Base-by-base conservation (phyloP, 2,329 filamentous ascomycete genomes). In the Ramularia endophylla region DNA sequence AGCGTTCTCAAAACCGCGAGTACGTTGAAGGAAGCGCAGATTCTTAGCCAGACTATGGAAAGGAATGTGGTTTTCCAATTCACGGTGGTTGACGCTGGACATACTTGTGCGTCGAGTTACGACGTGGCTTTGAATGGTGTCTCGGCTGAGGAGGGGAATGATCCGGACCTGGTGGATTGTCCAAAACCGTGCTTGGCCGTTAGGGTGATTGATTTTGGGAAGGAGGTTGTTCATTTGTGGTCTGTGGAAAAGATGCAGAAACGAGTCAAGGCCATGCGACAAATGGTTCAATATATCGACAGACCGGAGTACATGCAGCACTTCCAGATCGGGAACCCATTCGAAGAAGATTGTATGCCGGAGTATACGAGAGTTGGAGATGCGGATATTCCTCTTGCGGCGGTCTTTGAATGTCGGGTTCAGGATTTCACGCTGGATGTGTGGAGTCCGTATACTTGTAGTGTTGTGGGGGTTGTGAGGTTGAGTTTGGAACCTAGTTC, bases 31-130 rank as follows among this genome's bases (percentile, higher is more conserved):
- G 92, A 98, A 65, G 92, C 92, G 1, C 92, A 98, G 60, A 83
- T 98, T 46, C 92, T 98, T 87, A 94, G 89, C 68, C 90, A 95
- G 55, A 87, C 94, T 56, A 85, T 98, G 69, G 86, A 92, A 53
- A 92, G 95, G 62, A 81, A 81, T 51, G 85, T 95, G 7, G 83
- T 90, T 15, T 97, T 98, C 62, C 92, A 98, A 63, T 98, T 97
- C 61, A 84, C 87, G 9, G 81, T 95, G 41, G 80, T 97, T 22
- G 90, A 95, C 56, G 72, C 84, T 48, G 92, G 92, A 1, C 89
- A 98, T 57, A 81, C 81, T 16, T 76, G 94, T 52, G 89, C 85
- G 54, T 98, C 92, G 3, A 94, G 89, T 1, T 98, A 98, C 65
- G 92, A 98, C 63, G 83, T 98, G 66, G 88, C 97, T 3, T 73